phyloP scores from a whole-genome alignment of 768 basidiomycete genomes.

The Calocybe indica region DNA sequence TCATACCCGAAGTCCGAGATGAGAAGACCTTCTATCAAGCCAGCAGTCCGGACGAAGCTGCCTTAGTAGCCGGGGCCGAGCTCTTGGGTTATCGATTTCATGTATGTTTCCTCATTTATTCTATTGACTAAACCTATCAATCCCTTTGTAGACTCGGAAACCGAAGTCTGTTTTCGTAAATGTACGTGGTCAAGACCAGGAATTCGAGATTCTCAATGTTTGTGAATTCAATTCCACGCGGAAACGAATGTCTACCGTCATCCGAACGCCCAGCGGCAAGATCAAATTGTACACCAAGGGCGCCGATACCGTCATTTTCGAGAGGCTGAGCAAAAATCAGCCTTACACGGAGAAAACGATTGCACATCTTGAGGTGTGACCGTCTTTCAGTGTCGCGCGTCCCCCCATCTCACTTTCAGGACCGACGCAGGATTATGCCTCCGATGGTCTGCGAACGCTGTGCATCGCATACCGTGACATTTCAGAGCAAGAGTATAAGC shows the following conservation, averaged over 20 bases:
- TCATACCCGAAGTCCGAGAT: conserved; percentile 88
- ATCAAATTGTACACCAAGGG: conserved; percentile 97
- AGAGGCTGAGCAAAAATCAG: conserved; percentile 84
- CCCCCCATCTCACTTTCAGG: conserved; percentile 3
- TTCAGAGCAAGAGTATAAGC: conserved; percentile 81
- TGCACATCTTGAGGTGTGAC: conserved; percentile 78
- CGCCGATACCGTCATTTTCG: conserved; percentile 95
- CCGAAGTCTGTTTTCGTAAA: conserved; percentile 93
- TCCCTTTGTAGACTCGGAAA: conserved; percentile 69
- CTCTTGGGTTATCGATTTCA: conserved; percentile 89
- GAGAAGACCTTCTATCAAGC: conserved; percentile 95
- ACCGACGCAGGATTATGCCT: conserved; percentile 77
- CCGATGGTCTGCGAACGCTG: conserved; percentile 94
- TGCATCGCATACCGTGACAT: conserved; percentile 94
- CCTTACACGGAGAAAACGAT: conserved; percentile 82
- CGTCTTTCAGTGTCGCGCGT: background rate
- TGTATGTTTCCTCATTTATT: conserved; percentile 39
- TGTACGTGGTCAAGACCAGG: conserved; percentile 60
- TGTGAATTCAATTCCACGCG: conserved; percentile 99
- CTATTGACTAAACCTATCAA: background rate
- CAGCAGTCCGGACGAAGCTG: conserved; percentile 96
- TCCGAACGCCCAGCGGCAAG: conserved; percentile 81
- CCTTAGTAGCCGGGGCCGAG: conserved; percentile 91
- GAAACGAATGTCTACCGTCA: conserved; percentile 95
- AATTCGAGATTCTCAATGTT: conserved; percentile 91